phyloP scores from a whole-genome alignment of 2,329 filamentous ascomycete genomes.

The Clonostachys rosea region DNA sequence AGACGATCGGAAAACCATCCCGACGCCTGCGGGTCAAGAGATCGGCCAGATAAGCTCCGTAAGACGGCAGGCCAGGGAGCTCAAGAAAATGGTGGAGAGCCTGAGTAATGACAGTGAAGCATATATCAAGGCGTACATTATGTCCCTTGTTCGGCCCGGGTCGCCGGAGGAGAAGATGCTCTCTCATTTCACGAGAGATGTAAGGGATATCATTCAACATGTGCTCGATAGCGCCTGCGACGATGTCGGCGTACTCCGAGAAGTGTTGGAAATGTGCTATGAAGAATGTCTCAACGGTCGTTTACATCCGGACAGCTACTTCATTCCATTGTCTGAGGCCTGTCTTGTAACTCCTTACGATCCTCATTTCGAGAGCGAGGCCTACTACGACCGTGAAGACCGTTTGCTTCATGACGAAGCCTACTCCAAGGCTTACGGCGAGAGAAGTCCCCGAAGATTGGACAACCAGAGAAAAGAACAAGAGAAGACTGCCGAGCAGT shows the following conservation, averaged over 20 bases:
- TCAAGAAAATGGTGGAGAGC: neutral
- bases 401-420: neutral
- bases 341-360: neutral
- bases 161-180: neutral
- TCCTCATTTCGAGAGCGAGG: neutral
- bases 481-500: neutral
- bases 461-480: neutral
- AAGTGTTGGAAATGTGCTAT: neutral
- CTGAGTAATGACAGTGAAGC: neutral
- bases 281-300: neutral
- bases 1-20: neutral
- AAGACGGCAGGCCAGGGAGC: neutral
- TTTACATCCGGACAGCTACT: neutral
- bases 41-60: neutral
- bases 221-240: neutral
- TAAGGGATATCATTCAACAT: neutral
- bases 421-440: neutral
- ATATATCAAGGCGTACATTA: neutral
- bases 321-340: neutral
- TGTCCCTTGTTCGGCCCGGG: neutral
- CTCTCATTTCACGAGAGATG: neutral
- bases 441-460: neutral
- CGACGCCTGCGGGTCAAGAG: neutral
- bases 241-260: too few species aligned
- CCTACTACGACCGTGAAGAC: neutral